Base-by-base conservation (phyloP, 2,329 filamentous ascomycete genomes). In the Epichloe aotearoae region DNA sequence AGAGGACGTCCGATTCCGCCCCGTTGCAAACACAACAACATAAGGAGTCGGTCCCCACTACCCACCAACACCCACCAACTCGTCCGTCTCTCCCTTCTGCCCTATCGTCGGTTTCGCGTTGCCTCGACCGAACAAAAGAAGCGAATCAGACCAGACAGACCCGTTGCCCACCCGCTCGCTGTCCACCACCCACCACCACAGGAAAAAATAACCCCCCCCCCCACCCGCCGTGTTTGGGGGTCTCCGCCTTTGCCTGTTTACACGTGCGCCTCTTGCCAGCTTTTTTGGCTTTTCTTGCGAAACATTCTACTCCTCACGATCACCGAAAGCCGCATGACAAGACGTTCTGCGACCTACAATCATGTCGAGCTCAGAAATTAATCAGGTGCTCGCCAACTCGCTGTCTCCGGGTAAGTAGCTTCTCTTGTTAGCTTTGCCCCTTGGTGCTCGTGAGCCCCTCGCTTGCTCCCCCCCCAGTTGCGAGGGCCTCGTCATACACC, bases 331-430 rank as follows among this genome's bases (percentile, higher is more conserved):
- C 65, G 66, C 64, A 69, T 69, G 66, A 66, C 63, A 63, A 66
- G 56, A 59, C 61, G 57, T 53, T 55, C 55, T 50, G 54, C 58
- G 58, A 61, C 62, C 64, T 63, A 62, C 66, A 68, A 75, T 65
- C 70, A 88, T 80, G 77, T 79, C 77, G 71, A 79, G 75, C 75
- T 73, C 94, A 86, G 88, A 97, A 76, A 94, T 97, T 76, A 95
- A 91, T 77, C 85, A 89, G 75, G 91, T 98, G 76, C 86, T 98
- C 77, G 83, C 88, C 73, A 91, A 90, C 76, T 97, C 93, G 70
- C 83, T 97, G 73, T 94, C 90, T 66, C 79, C 90, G 67, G 91
- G 93, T 97, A 75, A 69, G 85, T 71, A 58, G 48, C 40, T 39
- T 45, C 40, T 50, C 7, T 37, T 36, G 12, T 43, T 38, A 49